These are phyloP conservation scores for Hepatocystis sp. DNA, from an alignment of 169 alveolate species.

Conservation along the genomic window DNA sequence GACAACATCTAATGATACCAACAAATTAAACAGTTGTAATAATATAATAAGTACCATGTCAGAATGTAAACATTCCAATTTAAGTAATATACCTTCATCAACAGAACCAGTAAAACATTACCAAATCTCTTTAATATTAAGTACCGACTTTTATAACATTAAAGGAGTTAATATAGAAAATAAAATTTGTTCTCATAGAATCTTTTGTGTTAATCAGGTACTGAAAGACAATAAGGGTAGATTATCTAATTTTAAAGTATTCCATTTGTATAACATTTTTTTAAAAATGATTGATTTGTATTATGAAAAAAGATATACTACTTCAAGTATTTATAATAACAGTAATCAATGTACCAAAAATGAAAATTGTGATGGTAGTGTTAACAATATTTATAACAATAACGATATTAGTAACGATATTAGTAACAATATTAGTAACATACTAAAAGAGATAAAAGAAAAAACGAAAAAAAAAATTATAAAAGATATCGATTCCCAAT, in stretches of 20 bases:
- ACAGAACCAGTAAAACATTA: constrained; percentile 28
- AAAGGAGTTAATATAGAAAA: constrained; percentile 70
- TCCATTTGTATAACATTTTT: constrained; percentile 55
- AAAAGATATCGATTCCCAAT: constrained; percentile 23
- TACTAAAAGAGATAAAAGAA: no score
- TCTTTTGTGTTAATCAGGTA: constrained; percentile 13
- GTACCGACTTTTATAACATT: constrained; percentile 41
- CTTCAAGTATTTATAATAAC: neutral
- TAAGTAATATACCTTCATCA: no score
- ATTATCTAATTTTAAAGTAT: constrained; percentile 30
- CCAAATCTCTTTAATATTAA: constrained; percentile 33
- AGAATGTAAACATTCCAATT: no score
- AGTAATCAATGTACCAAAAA: neutral
- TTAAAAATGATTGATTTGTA: constrained; percentile 50
- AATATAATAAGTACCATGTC: no score
- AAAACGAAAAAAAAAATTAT: constrained; percentile 2
- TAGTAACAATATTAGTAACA: neutral
- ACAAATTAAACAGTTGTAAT: no score
- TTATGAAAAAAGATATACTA: constrained; percentile 9
- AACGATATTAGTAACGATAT: neutral
- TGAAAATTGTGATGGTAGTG: no score
- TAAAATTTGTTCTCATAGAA: constrained; percentile 37
- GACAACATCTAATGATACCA: neutral
- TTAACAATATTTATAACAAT: neutral
- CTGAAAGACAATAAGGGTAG: constrained; percentile 54